Evolutionary conservation across 305 asterid genomes (phyloP).

Genomic region (Ilex paraguariensis): DNA sequence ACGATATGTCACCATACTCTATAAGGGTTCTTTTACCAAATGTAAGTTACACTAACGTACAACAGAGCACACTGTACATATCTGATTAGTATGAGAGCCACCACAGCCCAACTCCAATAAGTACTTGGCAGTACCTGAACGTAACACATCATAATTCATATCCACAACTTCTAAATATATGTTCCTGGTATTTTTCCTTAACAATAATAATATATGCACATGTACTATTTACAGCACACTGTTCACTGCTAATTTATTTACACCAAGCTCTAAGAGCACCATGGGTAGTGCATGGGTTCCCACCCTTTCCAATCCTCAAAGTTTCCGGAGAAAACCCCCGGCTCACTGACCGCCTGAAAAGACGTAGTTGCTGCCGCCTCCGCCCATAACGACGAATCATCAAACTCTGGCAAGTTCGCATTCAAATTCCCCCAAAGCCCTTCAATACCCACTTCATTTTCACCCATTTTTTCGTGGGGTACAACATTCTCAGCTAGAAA

Average conservation of each 20-base stretch:
- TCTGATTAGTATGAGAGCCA: no score
- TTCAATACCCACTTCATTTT: neutral
- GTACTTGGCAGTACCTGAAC: no score
- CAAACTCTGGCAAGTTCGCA: conserved; percentile 48
- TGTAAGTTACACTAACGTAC: no score
- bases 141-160: no score
- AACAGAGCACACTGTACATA: no score
- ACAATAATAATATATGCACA: neutral
- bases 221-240: neutral
- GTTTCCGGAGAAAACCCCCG: conserved; percentile 22
- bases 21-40: no score
- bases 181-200: no score
- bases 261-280: neutral
- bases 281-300: conserved; percentile 5
- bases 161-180: no score
- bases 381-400: conserved; percentile 65
- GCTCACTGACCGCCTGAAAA: conserved; percentile 46
- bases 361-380: conserved; percentile 60
- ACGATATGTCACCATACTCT: no score
- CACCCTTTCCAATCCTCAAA: neutral
- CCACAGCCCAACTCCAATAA: no score
- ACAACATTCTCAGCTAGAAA: neutral
- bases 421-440: conserved; percentile 27
- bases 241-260: neutral
- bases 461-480: neutral